Evolutionary conservation across 805 yeast genomes (phyloP).

Genomic region (Candida easanensis): DNA sequence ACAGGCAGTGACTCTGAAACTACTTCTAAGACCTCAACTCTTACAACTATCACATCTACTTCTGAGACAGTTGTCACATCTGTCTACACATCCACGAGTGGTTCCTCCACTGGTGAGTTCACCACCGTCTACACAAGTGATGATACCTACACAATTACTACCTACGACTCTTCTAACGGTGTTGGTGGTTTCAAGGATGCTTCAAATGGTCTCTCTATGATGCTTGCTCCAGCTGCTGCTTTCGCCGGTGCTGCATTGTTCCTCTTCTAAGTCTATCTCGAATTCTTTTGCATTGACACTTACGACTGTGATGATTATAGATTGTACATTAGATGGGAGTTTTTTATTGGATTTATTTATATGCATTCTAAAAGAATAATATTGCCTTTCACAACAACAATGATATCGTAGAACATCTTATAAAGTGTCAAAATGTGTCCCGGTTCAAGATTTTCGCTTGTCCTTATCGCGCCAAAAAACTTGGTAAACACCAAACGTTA

Average conservation of each 20-base stretch:
- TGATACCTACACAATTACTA: constrained; percentile 12
- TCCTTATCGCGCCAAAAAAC: too few relatives aligned
- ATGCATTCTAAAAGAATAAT: background rate
- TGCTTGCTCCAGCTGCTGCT: constrained; percentile 12
- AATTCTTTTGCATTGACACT: background rate
- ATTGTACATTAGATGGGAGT: constrained; percentile 1
- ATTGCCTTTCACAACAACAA: background rate
- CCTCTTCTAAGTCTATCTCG: constrained; percentile 3
- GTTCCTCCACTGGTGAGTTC: constrained; percentile 15
- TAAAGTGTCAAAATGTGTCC: background rate
- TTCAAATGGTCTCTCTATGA: constrained; percentile 2
- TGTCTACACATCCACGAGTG: constrained; percentile 11
- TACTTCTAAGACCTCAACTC: constrained; percentile 13
- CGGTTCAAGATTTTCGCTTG: background rate
- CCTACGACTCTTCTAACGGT: constrained; percentile 15
- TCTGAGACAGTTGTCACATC: constrained; percentile 13
- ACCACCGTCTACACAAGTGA: constrained; percentile 17
- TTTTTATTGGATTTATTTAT: background rate
- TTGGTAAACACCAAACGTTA: too few relatives aligned
- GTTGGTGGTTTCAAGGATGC: constrained; percentile 11
- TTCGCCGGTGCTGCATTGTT: constrained; percentile 17
- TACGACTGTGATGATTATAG: constrained; percentile 6
- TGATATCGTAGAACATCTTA: background rate
- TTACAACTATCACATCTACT: constrained; percentile 13
- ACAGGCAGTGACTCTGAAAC: constrained; percentile 11